These are phyloP conservation scores for Arabis alpina DNA, from an alignment of 345 rosid genomes.

Conservation along the genomic window DNA sequence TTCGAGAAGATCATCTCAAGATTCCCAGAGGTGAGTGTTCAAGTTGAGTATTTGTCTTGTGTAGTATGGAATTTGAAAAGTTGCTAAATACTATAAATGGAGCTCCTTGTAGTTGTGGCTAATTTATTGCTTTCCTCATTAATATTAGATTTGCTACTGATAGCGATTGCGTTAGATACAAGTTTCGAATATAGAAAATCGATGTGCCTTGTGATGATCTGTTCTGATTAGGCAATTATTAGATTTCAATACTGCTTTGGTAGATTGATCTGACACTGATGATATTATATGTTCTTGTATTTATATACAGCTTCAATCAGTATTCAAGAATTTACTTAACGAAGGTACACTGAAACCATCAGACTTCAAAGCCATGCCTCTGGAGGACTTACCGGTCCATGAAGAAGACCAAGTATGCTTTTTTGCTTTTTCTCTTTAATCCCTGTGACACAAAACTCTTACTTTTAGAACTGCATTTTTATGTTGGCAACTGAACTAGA, in stretches of 20 bases:
- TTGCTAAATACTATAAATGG: not conserved
- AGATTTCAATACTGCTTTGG: slow-evolving; percentile 9
- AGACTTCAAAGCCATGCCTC: slow-evolving; percentile 46
- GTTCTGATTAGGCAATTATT: slow-evolving; percentile 7
- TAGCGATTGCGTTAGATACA: not conserved
- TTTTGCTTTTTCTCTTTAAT: not conserved
- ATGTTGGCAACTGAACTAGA: slow-evolving; percentile 5
- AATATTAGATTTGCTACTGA: not conserved
- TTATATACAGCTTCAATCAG: slow-evolving; percentile 54
- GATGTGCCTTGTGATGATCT: slow-evolving; percentile 3
- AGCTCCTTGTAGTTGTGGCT: not conserved
- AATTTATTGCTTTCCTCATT: not conserved
- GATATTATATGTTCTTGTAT: not conserved
- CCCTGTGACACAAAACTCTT: not conserved
- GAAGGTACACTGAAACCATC: slow-evolving; percentile 41
- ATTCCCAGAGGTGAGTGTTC: slow-evolving; percentile 60
- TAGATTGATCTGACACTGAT: slow-evolving; percentile 20
- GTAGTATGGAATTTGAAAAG: slow-evolving; percentile 7
- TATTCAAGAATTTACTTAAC: slow-evolving; percentile 44
- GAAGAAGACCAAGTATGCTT: slow-evolving; percentile 52
- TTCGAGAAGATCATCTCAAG: slow-evolving; percentile 56
- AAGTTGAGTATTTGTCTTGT: slow-evolving; percentile 20
- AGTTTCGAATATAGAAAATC: not conserved
- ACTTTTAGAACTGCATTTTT: not conserved
- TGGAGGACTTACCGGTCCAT: slow-evolving; percentile 47